phyloP scores from a whole-genome alignment of 495 filamentous ascomycete genomes.

The Neohortaea acidophila region DNA sequence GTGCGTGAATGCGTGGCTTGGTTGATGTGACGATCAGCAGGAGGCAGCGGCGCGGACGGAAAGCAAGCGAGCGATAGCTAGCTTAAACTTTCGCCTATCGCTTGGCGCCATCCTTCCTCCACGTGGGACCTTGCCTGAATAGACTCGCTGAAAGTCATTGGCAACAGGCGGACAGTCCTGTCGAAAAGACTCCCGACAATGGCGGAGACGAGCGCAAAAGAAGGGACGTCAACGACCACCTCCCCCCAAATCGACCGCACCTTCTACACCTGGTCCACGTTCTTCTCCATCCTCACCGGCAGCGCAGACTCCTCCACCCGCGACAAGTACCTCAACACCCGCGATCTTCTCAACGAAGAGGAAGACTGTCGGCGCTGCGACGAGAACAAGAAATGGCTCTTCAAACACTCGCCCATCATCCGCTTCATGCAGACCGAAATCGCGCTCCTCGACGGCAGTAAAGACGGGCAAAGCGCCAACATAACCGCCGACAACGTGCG shows the following conservation, averaged over 20 bases:
- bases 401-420: slow-evolving; percentile 69
- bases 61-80: no score
- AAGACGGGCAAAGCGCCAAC: neutral
- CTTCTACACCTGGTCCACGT: slow-evolving; percentile 25
- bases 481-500: slow-evolving; percentile 60
- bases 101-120: no score
- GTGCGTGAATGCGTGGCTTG: no score
- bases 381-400: slow-evolving; percentile 57
- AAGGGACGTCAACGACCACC: slow-evolving; percentile 1
- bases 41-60: no score
- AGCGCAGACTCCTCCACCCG: slow-evolving; percentile 51
- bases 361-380: slow-evolving; percentile 66
- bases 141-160: no score
- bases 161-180: no score
- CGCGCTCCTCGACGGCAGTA: slow-evolving; percentile 51
- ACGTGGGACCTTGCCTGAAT: no score
- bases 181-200: slow-evolving; percentile 2
- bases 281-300: slow-evolving; percentile 58
- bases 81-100: no score
- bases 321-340: slow-evolving; percentile 52
- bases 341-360: slow-evolving; percentile 50
- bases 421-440: slow-evolving; percentile 72
- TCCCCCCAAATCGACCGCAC: slow-evolving; percentile 17
- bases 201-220: neutral
- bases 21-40: no score